Percentiles rank a stretch among this genome's conserved stretches.
phyloP scores from a whole-genome alignment of 208 protist species.

The Leishmania gerbilli region DNA sequence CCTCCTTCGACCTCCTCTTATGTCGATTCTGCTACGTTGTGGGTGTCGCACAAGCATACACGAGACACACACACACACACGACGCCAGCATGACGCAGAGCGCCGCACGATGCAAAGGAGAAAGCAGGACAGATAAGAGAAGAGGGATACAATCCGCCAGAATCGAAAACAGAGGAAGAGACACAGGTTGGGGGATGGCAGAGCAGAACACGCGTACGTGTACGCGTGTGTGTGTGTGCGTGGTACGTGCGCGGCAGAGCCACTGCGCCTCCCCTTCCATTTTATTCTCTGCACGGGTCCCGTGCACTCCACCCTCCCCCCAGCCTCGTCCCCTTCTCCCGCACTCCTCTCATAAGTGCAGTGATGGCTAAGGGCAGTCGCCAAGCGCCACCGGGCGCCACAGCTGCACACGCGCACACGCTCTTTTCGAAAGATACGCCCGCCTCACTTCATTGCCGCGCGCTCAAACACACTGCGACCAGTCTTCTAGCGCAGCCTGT shows the following conservation, averaged over 20 bases:
- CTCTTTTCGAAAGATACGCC: neutral
- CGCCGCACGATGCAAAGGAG: neutral
- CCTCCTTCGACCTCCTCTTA: neutral
- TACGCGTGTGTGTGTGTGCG: neutral
- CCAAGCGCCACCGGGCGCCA: neutral
- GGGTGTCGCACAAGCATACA: neutral
- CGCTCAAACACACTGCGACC: conserved; percentile 16
- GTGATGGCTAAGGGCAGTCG: neutral
- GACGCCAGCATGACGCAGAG: neutral
- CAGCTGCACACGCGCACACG: neutral
- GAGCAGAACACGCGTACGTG: neutral
- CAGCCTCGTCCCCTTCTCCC: neutral
- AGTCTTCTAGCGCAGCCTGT: conserved; percentile 27
- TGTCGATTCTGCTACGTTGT: neutral
- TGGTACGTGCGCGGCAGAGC: neutral
- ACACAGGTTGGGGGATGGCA: neutral
- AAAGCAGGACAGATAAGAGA: neutral
- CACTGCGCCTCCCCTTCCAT: neutral
- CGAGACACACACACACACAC: neutral
- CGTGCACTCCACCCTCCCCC: neutral
- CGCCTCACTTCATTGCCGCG: neutral
- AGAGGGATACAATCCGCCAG: neutral
- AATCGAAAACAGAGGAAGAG: neutral
- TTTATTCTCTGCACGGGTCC: neutral
- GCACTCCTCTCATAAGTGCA: neutral